Conservation (phyloP, 2,329 filamentous ascomycete genomes). For the Tolypocladium tropicale region DNA sequence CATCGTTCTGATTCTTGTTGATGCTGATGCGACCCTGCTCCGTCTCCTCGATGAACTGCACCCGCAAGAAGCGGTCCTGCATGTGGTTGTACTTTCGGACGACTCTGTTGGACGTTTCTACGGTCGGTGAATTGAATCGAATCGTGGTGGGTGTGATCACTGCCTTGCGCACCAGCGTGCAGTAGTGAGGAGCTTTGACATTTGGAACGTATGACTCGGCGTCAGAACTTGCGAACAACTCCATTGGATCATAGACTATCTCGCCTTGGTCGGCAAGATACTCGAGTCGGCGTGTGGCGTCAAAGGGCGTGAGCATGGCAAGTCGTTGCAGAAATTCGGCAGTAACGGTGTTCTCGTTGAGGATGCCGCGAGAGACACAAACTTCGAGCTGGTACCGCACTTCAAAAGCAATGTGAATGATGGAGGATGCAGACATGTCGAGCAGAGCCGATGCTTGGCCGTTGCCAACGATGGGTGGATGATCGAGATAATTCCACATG, state of each 20-base stretch:
- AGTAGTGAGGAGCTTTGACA: slow-evolving; percentile 57
- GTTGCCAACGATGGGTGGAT: slow-evolving; percentile 5
- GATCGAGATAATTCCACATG: slow-evolving; percentile 22
- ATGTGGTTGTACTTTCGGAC: slow-evolving; percentile 59
- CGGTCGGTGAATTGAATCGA: slow-evolving; percentile 62
- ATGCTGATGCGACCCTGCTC: slow-evolving; percentile 43
- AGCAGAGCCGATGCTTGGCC: slow-evolving; percentile 19
- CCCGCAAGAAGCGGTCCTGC: slow-evolving; percentile 73
- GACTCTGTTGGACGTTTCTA: slow-evolving; percentile 84
- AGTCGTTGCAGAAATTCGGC: slow-evolving; percentile 57
- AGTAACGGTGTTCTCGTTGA: slow-evolving; percentile 68
- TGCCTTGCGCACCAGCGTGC: slow-evolving; percentile 64
- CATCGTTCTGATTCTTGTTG: slow-evolving; percentile 48
- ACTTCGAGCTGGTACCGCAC: slow-evolving; percentile 88
- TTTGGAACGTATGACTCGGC: slow-evolving; percentile 35
- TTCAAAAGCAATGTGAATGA: slow-evolving; percentile 48
- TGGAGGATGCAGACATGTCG: slow-evolving; percentile 5
- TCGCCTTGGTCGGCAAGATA: slow-evolving; percentile 57
- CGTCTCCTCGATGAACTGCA: slow-evolving; percentile 82
- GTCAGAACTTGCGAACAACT: slow-evolving; percentile 52
- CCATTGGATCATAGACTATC: slow-evolving; percentile 58
- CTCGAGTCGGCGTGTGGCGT: slow-evolving; percentile 61
- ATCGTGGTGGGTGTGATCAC: slow-evolving; percentile 78
- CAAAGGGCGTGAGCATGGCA: slow-evolving; percentile 26
- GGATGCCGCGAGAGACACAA: slow-evolving; percentile 68